Percentiles rank a stretch among this genome's conserved stretches.
phyloP scores from a whole-genome alignment of 768 basidiomycete genomes.

The Tulasnella sp. region DNA sequence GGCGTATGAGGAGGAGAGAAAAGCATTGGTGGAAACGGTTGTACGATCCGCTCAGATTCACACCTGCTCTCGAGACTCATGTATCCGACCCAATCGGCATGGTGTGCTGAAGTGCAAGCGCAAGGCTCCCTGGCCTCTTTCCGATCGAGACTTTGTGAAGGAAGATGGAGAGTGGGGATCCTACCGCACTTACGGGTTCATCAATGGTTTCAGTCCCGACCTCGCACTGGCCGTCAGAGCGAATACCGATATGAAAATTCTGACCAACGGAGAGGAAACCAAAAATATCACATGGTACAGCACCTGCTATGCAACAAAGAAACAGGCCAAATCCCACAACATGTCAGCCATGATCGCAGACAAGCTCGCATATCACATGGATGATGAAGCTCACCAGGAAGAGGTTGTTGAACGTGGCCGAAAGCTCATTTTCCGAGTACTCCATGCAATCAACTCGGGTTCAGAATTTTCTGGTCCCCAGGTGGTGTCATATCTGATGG shows the following conservation, averaged over 20 bases:
- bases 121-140: slow-evolving; percentile 19
- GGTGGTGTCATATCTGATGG: slow-evolving; percentile 34
- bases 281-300: slow-evolving; percentile 28
- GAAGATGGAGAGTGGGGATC: slow-evolving; percentile 19
- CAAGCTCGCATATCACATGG: slow-evolving; percentile 24
- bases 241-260: slow-evolving; percentile 34
- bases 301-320: slow-evolving; percentile 28
- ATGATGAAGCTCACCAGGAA: slow-evolving; percentile 16
- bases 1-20: slow-evolving; percentile 18
- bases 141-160: slow-evolving; percentile 13
- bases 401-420: slow-evolving; percentile 22
- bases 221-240: slow-evolving; percentile 23
- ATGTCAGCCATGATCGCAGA: slow-evolving; percentile 28
- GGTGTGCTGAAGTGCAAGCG: slow-evolving; percentile 28
- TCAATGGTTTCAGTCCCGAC: slow-evolving; percentile 23
- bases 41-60: slow-evolving; percentile 28
- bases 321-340: slow-evolving; percentile 28
- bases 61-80: slow-evolving; percentile 29
- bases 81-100: slow-evolving; percentile 15
- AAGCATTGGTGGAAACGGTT: slow-evolving; percentile 19
- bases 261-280: slow-evolving; percentile 29
- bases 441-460: slow-evolving; percentile 27
- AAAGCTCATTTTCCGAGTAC: slow-evolving; percentile 25
- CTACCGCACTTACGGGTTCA: slow-evolving; percentile 15
- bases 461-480: slow-evolving; percentile 31